Conservation (phyloP, 257 asterid genomes). For the Solanum arcanum region DNA sequence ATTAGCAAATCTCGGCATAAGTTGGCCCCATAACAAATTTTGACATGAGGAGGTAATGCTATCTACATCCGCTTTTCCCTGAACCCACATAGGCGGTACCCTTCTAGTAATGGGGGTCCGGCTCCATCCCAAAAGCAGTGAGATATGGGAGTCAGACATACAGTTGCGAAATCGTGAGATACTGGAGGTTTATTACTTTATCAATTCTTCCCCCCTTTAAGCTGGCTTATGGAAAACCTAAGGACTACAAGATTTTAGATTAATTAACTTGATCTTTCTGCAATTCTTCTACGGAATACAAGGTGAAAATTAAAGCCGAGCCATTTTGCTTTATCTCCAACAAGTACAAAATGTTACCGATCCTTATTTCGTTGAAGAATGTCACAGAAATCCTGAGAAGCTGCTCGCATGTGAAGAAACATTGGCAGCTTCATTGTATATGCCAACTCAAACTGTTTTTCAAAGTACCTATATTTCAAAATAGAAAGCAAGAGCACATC, state of each 20-base stretch:
- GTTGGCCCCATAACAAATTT: neutral
- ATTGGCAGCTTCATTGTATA: constrained; percentile 75
- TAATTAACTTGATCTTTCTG: neutral
- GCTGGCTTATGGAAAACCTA: neutral
- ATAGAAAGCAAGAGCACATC: neutral
- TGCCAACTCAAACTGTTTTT: constrained; percentile 93
- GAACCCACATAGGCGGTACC: neutral
- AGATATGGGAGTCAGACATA: neutral
- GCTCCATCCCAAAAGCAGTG: neutral
- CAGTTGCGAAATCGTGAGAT: neutral
- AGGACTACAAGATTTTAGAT: neutral
- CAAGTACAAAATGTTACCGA: constrained; percentile 27
- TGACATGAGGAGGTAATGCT: neutral
- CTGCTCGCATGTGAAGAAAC: constrained; percentile 99
- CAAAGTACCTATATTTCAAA: constrained; percentile 53
- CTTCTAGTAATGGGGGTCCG: neutral
- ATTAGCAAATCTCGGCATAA: constrained; percentile 1
- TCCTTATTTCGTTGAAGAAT: constrained; percentile 59
- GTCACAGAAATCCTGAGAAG: constrained; percentile 78
- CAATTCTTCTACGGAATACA: neutral
- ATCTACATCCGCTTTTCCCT: neutral
- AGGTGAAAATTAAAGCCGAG: neutral
- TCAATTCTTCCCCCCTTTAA: neutral
- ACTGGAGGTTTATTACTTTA: neutral
- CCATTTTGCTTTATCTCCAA: neutral